A percentile compares a stretch with the other conserved stretches of the same genome.
Evolutionary conservation across 225 moss, liverwort and hornwort species (phyloP).

Genomic region (Neckera pumila): DNA sequence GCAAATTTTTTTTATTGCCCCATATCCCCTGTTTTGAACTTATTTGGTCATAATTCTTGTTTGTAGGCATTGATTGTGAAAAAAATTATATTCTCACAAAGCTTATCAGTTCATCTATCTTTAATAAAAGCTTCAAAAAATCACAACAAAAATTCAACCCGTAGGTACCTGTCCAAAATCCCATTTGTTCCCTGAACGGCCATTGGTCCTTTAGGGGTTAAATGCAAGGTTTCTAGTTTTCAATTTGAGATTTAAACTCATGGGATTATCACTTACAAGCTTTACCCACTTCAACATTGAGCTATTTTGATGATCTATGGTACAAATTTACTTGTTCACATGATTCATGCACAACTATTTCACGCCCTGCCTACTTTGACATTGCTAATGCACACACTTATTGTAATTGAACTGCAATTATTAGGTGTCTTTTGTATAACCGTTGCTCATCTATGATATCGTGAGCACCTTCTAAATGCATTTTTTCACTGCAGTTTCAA

Average conservation of each 20-base stretch:
- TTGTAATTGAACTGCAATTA: background rate
- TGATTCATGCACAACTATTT: background rate
- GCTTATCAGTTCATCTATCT: no score
- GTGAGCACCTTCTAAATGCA: background rate
- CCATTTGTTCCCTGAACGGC: no score
- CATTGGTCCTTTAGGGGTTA: no score
- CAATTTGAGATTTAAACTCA: background rate
- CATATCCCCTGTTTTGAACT: no score
- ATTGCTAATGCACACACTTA: background rate
- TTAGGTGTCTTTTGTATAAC: background rate
- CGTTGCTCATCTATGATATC: rapidly evolving
- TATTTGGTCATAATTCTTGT: no score
- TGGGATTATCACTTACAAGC: background rate
- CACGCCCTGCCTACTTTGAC: background rate
- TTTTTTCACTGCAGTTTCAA: background rate
- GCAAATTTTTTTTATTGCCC: no score
- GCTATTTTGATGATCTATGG: background rate
- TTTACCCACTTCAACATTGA: background rate
- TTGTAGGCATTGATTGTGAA: no score
- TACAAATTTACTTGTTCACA: background rate
- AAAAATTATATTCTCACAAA: no score
- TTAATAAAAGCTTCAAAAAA: no score
- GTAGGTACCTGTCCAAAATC: no score
- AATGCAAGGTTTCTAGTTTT: background rate
- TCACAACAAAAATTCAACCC: no score